Evolutionary conservation across 129 eudicot genomes (phyloP).

Genomic region (Smallanthus sonchifolius): DNA sequence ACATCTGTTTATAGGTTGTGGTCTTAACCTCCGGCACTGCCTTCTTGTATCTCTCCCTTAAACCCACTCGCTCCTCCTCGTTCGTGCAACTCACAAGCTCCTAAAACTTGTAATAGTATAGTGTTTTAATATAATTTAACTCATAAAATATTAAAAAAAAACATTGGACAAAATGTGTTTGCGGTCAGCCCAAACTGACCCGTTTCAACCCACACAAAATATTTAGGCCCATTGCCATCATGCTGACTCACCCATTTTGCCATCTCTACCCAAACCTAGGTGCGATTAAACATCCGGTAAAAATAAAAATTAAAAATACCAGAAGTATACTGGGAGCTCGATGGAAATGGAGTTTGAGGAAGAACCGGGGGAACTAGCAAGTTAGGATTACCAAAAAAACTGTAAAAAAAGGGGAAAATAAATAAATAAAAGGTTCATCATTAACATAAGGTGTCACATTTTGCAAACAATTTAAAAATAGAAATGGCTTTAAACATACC

Average conservation of each 20-base stretch:
- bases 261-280: not conserved
- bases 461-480: not conserved
- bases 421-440: not conserved
- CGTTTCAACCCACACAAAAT: not conserved
- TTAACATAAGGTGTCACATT: slow-evolving; percentile 7
- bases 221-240: not conserved
- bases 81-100: too few relatives aligned
- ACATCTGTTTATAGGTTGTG: too few relatives aligned
- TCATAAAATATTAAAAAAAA: not conserved
- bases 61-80: too few relatives aligned
- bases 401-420: slow-evolving; percentile 28
- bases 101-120: not conserved
- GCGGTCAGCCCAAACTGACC: not conserved
- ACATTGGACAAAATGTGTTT: not conserved
- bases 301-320: slow-evolving; percentile 35
- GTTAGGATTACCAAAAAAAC: slow-evolving; percentile 55
- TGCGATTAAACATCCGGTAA: not conserved
- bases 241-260: not conserved
- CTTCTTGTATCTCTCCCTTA: too few relatives aligned
- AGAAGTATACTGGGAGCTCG: slow-evolving; percentile 38
- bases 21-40: too few relatives aligned
- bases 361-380: slow-evolving; percentile 44
- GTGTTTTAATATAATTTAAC: not conserved
- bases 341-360: slow-evolving; percentile 72
- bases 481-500: slow-evolving; percentile 36